Evolutionary conservation across 2,329 filamentous ascomycete species (phyloP), one percentile per base, ranked within the genome.

Genomic region (Aspergillus pseudoterreus): DNA sequence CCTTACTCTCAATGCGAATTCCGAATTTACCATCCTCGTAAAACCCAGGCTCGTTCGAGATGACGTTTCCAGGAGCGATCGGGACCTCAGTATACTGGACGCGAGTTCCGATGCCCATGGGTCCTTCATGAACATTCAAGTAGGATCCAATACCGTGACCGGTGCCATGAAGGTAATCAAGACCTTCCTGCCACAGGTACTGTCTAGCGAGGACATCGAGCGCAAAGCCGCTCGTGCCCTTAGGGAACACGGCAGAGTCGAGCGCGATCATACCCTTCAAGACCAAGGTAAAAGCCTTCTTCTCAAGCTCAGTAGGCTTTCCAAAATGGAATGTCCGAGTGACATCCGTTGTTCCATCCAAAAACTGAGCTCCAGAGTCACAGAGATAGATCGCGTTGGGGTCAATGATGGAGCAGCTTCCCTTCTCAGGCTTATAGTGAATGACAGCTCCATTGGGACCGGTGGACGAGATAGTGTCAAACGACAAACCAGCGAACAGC

Each of bases 1-100:
- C 52, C 75, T 63, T 61, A 80, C 76, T 99, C 73, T 99, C 94
- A 64, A 96, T 96, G 15, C 94, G 87, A 60, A 99, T 94, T 15
- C 94, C 94, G 65, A 95, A 99, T 36, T 85, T 84, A 44, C 91
- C 92, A 63, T 99, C 94, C 71, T 97, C 92, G 69, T 99, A 99
- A 75, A 92, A 99, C 27, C 94, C 94, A 1, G 94, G 94, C 71
- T 99, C 91, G 64, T 96, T 91, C 1, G 92, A 97, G 48, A 97
- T 84, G 38, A 99, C 92, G 63, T 99, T 96, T 42, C 94, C 94
- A n/a, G 90, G 80, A 0, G 90, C 83, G 27, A 99, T 79, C 0
- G 94, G 82, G 5, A 97, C 92, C 67, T 99, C 94, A 0, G 90
- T 87, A 67, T 92, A 96, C 63, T 95, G 89, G 36, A 95, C 84